Base-by-base conservation (phyloP, 2,329 filamentous ascomycete genomes). In the Fusarium duplospermum region DNA sequence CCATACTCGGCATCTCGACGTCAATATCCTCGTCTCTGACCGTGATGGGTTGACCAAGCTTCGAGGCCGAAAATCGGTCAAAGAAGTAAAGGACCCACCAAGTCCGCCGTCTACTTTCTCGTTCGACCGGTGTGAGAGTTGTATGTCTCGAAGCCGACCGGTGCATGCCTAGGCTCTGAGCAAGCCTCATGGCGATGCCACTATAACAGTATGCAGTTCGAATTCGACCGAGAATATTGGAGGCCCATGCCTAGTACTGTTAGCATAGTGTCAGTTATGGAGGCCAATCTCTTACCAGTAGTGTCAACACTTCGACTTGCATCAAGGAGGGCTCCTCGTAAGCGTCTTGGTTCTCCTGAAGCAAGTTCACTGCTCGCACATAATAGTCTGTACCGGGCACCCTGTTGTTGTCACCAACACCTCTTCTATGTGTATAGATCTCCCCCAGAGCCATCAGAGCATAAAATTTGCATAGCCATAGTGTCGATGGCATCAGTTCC, bases 351-450 rank as follows among this genome's bases (percentile, higher is more conserved):
- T 73, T 74, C 18, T 74, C 71, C n/a, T 84, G 84, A 14, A 85
- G 77, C 22, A 85, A 56, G 2, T 79, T 81, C 62, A 86, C 79
- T 1, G 85, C 80, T 8, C 79, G 78, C 4, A 84, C 80, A 72
- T 85, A 86, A 54, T 85, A 86, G 1, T 82, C 81, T 2, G 83
- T 85, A 0, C 85, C 85, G 0, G 85, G 84, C 1, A 86, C 83
- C 1, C 67, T 58, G 1, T 75, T 72, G 3, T 73, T 77, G 13
- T 64, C 81, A 67, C 73, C 78, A 0, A 77, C 73, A 0, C 76
- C 75, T 2, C 82, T 81, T 1, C 83, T 76, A 58, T 83, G 83
- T 0, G 84, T 84, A 65, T 86, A 86, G 3, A 84, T 83, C 59
- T 86, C 84, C 0, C 85, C 85, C 45, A 86, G 79, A 0, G 83